phyloP scores from a whole-genome alignment of 129 eudicot species.

The Ambrosia trifida region DNA sequence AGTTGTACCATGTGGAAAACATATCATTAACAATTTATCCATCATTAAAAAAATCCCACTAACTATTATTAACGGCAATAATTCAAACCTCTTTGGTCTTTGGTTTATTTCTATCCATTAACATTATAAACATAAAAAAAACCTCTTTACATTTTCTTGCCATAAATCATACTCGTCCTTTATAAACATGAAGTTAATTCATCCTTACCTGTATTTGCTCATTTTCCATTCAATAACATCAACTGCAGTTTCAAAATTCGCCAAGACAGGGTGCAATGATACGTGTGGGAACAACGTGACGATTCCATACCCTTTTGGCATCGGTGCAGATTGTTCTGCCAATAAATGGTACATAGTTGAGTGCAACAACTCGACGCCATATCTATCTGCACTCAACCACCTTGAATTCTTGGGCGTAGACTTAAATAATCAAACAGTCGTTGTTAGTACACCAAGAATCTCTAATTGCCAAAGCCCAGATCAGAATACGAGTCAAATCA shows the following conservation, averaged over 20 bases:
- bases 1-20: neutral
- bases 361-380: too few relatives aligned
- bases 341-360: too few relatives aligned
- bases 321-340: too few relatives aligned
- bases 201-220: neutral
- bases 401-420: too few relatives aligned
- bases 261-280: neutral
- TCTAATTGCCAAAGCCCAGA: neutral
- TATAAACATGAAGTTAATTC: neutral
- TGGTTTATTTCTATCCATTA: neutral
- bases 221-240: neutral
- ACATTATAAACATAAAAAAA: too few relatives aligned
- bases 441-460: neutral
- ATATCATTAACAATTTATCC: neutral
- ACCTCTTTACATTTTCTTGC: neutral
- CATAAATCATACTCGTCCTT: neutral
- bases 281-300: neutral
- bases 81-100: neutral
- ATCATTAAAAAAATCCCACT: neutral
- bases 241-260: neutral
- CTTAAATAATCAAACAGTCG: too few relatives aligned
- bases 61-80: neutral
- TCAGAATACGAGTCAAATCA: neutral
- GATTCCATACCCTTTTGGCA: neutral
- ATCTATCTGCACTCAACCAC: too few relatives aligned